Evolutionary conservation across 345 rosid species (phyloP), one percentile per base, ranked within the genome.

Genomic region (Conringia planisiliqua): DNA sequence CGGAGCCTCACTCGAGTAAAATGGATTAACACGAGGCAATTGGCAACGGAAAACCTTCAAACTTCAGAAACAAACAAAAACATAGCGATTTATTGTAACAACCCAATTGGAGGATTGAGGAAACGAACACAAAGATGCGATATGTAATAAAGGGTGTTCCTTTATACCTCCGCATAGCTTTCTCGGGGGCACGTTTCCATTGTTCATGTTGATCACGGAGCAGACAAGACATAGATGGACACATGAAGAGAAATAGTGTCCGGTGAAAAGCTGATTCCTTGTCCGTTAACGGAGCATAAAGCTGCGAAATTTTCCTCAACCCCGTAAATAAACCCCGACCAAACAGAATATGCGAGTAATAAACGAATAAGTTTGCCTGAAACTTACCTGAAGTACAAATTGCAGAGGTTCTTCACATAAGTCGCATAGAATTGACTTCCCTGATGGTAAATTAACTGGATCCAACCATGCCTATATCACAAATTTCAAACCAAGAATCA

Each of bases 161-260:
- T 36, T 39, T 68, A 20, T 83, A 91, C 98, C 98, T 88, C 47
- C 96, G 82, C 52, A 77, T 82, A 65, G 83, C 78, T 46, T 72
- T 83, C 66, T 85, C 87, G 0, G 88, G 90, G 0, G 35, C 62
- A 46, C 84, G 88, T 81, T 86, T 94, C 93, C 96, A 90, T 79
- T 94, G 98, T 63, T 86, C 97, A 72, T 91, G 95, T 77, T 94
- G 98, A 83, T 90, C 96, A 66, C 88, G 91, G 52, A 82, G 87
- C 13, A 94, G 93, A 85, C 97, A 94, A 36, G 88, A 61, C 98
- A 94, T 90, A 10, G 91, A 86, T 3, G 85, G 71, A 79, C 99
- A 94, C 86, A 92, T 85, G 82, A 94, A 91, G 61, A 94, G 84
- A 69, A 85, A 91, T 36, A 89, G 52, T 4, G 89, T 84, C 61